A percentile compares a stretch with the other conserved stretches of the same genome.
Evolutionary conservation across 208 protist genomes (phyloP).

Genomic region (Crithidia mellificae): DNA sequence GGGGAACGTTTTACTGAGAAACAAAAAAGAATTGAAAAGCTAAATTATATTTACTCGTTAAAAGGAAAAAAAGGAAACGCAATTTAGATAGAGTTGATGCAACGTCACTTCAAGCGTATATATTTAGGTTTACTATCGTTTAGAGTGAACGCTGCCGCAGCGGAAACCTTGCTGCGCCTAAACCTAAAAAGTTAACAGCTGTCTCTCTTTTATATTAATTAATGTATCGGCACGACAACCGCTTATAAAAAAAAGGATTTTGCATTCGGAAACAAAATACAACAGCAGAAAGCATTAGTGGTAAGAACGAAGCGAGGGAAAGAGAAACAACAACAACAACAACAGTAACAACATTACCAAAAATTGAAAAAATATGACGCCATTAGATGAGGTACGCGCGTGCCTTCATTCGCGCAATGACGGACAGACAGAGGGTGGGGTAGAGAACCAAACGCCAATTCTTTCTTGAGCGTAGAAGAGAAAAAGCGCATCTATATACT

Average conservation of each 20-base stretch:
- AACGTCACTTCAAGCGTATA: background rate
- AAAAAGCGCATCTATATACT: too few species aligned
- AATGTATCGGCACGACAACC: conserved; percentile 11
- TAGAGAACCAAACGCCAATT: too few species aligned
- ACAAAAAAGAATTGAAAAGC: background rate
- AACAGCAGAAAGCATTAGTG: background rate
- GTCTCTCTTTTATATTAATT: too few species aligned
- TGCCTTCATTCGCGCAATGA: background rate
- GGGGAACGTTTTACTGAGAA: conserved; percentile 1
- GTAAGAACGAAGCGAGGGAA: background rate
- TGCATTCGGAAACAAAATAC: background rate
- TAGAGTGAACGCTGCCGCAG: background rate
- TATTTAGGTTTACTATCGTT: too few species aligned
- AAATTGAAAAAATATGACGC: conserved; percentile 7
- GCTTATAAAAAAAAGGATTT: background rate
- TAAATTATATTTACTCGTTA: background rate
- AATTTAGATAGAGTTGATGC: background rate
- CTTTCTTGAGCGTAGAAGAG: too few species aligned
- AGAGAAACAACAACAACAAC: background rate
- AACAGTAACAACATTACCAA: conserved; percentile 8
- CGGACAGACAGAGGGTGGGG: background rate
- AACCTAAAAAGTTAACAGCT: too few species aligned
- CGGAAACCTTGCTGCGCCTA: background rate
- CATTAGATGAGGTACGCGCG: background rate
- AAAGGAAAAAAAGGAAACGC: background rate